These are phyloP conservation scores for Porogramme epimiltina DNA, from an alignment of 1,284 basidiomycete genomes.

Conservation along the genomic window DNA sequence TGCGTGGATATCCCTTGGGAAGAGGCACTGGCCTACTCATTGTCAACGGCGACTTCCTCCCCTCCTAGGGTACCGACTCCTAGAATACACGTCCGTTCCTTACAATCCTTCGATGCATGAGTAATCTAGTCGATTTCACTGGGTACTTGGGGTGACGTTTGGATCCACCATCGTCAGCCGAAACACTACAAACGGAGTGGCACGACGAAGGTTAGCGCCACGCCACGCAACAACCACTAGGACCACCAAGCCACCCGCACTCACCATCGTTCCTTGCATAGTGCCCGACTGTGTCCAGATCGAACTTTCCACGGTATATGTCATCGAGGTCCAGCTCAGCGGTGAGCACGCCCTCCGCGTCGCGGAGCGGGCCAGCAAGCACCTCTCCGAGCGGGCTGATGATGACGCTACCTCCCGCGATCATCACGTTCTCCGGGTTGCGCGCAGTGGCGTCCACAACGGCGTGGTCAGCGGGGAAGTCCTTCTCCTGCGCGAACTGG, in stretches of 20 bases:
- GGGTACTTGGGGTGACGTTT: slow-evolving; percentile 1
- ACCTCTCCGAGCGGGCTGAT: slow-evolving; percentile 67
- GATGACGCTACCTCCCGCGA: slow-evolving; percentile 71
- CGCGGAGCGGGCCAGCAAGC: slow-evolving; percentile 67
- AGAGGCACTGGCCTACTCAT: no score
- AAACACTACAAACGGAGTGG: slow-evolving; percentile 22
- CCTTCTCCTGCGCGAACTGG: slow-evolving; percentile 62
- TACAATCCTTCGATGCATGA: no score
- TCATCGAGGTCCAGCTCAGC: slow-evolving; percentile 68
- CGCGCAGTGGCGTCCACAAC: slow-evolving; percentile 42
- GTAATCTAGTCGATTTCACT: no score
- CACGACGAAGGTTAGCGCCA: neutral
- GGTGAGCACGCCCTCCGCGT: slow-evolving; percentile 62
- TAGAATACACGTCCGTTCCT: no score
- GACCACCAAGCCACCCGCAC: slow-evolving; percentile 23
- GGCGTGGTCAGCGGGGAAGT: slow-evolving; percentile 61
- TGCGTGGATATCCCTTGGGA: no score
- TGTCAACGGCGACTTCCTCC: no score
- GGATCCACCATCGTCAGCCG: slow-evolving; percentile 16
- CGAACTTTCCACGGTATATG: slow-evolving; percentile 67
- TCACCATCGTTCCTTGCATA: slow-evolving; percentile 66
- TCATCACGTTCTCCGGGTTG: slow-evolving; percentile 58
- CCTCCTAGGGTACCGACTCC: no score
- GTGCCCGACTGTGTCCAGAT: slow-evolving; percentile 72
- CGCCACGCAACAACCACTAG: neutral